Percentiles rank a stretch among this genome's conserved stretches.
phyloP scores from a whole-genome alignment of 768 basidiomycete species.

The Dictyophora rubrovolvata region DNA sequence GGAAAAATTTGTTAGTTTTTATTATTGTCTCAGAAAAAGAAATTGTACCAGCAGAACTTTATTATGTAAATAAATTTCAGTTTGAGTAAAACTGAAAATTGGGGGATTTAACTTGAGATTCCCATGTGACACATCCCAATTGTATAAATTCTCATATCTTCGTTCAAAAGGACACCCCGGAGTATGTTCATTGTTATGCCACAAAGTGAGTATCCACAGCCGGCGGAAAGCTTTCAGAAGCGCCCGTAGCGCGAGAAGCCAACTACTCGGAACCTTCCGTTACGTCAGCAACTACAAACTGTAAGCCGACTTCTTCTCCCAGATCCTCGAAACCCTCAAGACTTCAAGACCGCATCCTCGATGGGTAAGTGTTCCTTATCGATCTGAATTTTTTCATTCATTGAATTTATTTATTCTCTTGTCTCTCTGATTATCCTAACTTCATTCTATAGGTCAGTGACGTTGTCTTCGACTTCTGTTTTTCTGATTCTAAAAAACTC shows the following conservation, averaged over 20 bases:
- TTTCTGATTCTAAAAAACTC: background rate
- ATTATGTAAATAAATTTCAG: no score
- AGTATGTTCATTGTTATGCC: no score
- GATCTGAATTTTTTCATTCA: background rate
- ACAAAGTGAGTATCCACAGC: background rate
- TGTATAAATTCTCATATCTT: no score
- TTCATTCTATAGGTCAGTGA: background rate
- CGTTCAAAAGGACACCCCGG: no score
- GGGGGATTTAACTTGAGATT: no score
- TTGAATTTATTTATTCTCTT: background rate
- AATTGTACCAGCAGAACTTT: no score
- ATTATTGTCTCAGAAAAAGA: no score
- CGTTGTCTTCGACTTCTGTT: background rate
- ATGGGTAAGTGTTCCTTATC: constrained; percentile 6
- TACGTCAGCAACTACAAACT: constrained; percentile 10
- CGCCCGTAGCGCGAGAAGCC: background rate
- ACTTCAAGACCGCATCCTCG: constrained; percentile 3
- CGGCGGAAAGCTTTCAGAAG: background rate
- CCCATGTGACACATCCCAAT: no score
- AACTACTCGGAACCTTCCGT: background rate
- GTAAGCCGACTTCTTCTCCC: constrained; percentile 4
- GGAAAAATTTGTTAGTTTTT: no score
- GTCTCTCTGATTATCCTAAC: background rate
- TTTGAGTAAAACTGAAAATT: no score
- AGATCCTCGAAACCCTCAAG: background rate